Conservation (phyloP, 805 yeast species). For the Metschnikowia orientalis region DNA sequence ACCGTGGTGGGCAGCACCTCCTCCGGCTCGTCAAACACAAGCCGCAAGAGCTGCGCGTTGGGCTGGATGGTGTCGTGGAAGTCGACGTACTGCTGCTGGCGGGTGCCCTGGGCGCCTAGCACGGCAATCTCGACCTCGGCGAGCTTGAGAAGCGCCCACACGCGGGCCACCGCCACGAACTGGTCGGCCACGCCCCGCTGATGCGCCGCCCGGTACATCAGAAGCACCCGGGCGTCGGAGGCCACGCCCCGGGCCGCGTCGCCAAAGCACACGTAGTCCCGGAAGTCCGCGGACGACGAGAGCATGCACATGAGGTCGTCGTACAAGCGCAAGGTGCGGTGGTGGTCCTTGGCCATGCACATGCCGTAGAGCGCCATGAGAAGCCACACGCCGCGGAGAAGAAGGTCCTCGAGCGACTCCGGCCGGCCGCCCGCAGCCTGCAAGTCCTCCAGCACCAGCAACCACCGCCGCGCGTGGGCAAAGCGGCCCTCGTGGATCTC, state of each 20-base stretch:
- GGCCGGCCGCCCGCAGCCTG: slow-evolving; percentile 9
- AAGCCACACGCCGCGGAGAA: slow-evolving; percentile 12
- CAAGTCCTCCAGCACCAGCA: slow-evolving; percentile 7
- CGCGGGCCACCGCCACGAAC: slow-evolving; percentile 15
- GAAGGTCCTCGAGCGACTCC: slow-evolving; percentile 9
- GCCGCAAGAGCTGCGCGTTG: slow-evolving; percentile 6
- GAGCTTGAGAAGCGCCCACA: slow-evolving; percentile 13
- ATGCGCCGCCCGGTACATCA: slow-evolving; percentile 4
- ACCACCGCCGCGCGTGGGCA: slow-evolving; percentile 6
- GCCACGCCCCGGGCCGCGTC: not conserved
- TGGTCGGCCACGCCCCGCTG: slow-evolving; percentile 5
- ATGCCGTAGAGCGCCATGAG: slow-evolving; percentile 7
- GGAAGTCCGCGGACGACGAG: slow-evolving; percentile 6
- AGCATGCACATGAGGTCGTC: slow-evolving; percentile 7
- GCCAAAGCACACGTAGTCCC: slow-evolving; percentile 4
- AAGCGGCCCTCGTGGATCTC: slow-evolving; percentile 7
- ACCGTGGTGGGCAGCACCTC: slow-evolving; percentile 3
- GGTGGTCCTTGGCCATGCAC: no score
- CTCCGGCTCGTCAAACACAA: slow-evolving; percentile 5
- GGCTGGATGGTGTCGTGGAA: slow-evolving; percentile 12
- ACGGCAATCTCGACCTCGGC: slow-evolving; percentile 14
- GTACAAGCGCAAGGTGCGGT: slow-evolving; percentile 1
- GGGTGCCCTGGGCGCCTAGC: slow-evolving; percentile 7
- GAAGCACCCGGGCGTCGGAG: not conserved
- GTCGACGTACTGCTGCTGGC: slow-evolving; percentile 7